Base-by-base conservation (phyloP, 192 early-diverging fungal genomes). In the Coemansia biformis region DNA sequence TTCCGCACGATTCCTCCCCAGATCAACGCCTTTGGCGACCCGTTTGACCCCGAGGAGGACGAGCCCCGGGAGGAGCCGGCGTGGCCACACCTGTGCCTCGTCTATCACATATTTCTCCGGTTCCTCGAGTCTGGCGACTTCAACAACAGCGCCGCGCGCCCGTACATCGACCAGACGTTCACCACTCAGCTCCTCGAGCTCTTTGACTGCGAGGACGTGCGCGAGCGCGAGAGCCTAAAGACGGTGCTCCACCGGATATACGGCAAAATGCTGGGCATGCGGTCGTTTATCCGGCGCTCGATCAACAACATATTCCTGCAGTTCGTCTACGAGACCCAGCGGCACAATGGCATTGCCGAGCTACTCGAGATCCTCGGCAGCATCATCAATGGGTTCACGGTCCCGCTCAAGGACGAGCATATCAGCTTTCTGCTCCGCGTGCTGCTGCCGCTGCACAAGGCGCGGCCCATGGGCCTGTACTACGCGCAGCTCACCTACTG, bases 241-340 rank as follows among this genome's bases (percentile, higher is more conserved):
- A 99, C 96, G 6, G 98, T 91, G 11, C 71, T 99, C 45, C 96
- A 99, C 67, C 72, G 96, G 16, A 90, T 99, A 23, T 99, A 99
- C 66, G 96, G 96, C 33, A 99, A 99, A 65, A 96, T 99, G 66
- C 72, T 99, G 43, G 93, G 91, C 56, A 76, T 98, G 53, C 82
- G 96, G 21, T 94, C 95, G 21, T 97, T 96, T 63, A 99, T 99
- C 51, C 82, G 96, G 40, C 72, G 88, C 57, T 92, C 92, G 1
- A 98, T 99, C 81, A 98, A 93, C 80, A 86, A 99, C 76, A 88
- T 96, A 24, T 99, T 99, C 54, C 91, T 99, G 72, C 86, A 92
- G 51, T 99, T 98, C 51, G 85, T 95, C 38, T 99, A 99, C 72
- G 95, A 99, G 64, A 86, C 82, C 41, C 95, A 97, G 54, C 59